These are phyloP conservation scores for Microascus cirrosus DNA, from an alignment of 2,329 filamentous ascomycete species.

Conservation along the genomic window DNA sequence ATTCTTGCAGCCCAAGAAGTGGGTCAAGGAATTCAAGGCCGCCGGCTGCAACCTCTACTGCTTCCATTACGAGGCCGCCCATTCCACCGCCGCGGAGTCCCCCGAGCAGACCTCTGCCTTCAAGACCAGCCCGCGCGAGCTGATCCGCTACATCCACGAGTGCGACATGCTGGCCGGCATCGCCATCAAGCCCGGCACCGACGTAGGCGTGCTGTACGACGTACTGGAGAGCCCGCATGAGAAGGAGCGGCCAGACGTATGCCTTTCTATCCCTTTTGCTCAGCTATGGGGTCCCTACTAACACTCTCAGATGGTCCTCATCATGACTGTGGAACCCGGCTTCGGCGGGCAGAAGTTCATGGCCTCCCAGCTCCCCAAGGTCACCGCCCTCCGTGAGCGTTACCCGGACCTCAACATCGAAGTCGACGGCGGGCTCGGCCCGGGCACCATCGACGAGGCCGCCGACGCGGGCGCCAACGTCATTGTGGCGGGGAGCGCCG, in stretches of 20 bases:
- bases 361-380: slow-evolving; percentile 90
- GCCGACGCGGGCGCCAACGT: slow-evolving; percentile 95
- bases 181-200: slow-evolving; percentile 87
- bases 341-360: slow-evolving; percentile 99
- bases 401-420: slow-evolving; percentile 96
- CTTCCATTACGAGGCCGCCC: slow-evolving; percentile 97
- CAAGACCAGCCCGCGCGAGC: slow-evolving; percentile 70
- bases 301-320: slow-evolving; percentile 71
- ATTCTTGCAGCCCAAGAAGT: slow-evolving; percentile 74
- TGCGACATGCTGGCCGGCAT: slow-evolving; percentile 84
- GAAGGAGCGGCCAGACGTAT: slow-evolving; percentile 78
- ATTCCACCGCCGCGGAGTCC: slow-evolving; percentile 74
- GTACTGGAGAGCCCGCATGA: slow-evolving; percentile 64
- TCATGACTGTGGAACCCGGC: slow-evolving; percentile 97
- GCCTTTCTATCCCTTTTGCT: slow-evolving; percentile 20
- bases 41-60: slow-evolving; percentile 98
- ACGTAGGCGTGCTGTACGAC: slow-evolving; percentile 85
- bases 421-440: slow-evolving; percentile 85
- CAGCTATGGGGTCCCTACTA: neutral
- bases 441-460: slow-evolving; percentile 83
- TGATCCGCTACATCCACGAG: slow-evolving; percentile 86
- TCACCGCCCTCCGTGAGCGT: slow-evolving; percentile 65
- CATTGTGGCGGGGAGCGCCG: slow-evolving; percentile 91
- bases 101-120: slow-evolving; percentile 58
- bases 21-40: slow-evolving; percentile 89